A percentile compares a stretch with the other conserved stretches of the same genome.
phyloP scores from a whole-genome alignment of 2,329 filamentous ascomycete genomes.

The Fusarium paranaense region DNA sequence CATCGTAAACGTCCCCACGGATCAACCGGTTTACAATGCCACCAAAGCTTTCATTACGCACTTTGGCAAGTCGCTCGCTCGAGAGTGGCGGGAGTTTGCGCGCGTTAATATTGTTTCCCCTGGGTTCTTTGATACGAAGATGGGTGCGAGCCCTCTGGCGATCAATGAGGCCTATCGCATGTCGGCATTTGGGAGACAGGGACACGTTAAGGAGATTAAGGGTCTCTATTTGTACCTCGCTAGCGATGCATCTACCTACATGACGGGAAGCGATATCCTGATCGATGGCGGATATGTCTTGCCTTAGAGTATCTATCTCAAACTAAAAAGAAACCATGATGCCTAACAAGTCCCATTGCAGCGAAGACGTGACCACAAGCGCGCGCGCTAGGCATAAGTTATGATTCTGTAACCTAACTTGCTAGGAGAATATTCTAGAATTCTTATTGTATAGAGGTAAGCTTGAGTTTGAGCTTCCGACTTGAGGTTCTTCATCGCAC shows the following conservation, averaged over 20 bases:
- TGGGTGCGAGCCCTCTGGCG: conserved; percentile 58
- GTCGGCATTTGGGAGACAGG: conserved; percentile 66
- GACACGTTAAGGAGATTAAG: conserved; percentile 74
- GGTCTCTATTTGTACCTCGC: conserved; percentile 66
- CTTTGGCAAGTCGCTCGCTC: conserved; percentile 64
- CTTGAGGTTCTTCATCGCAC: too few species aligned
- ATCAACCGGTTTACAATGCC: conserved; percentile 67
- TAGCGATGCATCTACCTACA: conserved; percentile 55
- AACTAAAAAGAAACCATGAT: background rate
- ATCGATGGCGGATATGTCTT: conserved; percentile 34
- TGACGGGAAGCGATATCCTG: conserved; percentile 32
- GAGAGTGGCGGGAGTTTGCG: conserved; percentile 67
- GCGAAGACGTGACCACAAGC: too few species aligned
- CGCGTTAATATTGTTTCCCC: conserved; percentile 64
- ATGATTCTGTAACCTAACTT: too few species aligned
- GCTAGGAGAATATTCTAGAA: too few species aligned
- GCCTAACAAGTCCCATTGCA: too few species aligned
- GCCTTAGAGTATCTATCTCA: conserved; percentile 1
- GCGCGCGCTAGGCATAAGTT: too few species aligned
- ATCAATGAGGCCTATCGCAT: conserved; percentile 62
- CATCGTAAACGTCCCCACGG: conserved; percentile 62
- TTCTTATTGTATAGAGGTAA: too few species aligned
- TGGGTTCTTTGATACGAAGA: conserved; percentile 63
- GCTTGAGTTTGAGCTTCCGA: too few species aligned
- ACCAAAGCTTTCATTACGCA: conserved; percentile 67